Conservation (phyloP, 768 basidiomycete genomes). For the Porphyrellus cyaneotinctus region DNA sequence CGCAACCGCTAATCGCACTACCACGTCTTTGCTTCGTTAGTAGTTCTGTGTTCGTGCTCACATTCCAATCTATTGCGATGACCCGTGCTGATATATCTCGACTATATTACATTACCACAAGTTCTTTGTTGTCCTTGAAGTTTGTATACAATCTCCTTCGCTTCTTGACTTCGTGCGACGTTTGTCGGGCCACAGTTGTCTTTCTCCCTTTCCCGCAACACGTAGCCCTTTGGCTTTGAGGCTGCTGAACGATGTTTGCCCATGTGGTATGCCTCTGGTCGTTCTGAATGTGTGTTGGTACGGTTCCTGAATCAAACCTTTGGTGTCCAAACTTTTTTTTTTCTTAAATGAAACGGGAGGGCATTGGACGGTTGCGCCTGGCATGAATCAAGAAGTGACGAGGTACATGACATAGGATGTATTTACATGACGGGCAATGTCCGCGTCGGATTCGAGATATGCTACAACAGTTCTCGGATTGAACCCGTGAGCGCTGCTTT, state of each 20-base stretch:
- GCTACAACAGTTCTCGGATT: not conserved
- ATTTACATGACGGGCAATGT: too few relatives aligned
- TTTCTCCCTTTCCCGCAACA: not conserved
- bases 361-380: not conserved
- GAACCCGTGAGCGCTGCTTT: not conserved
- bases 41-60: conserved; percentile 19
- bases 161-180: conserved; percentile 4
- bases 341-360: conserved; percentile 4
- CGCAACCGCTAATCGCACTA: conserved; percentile 32
- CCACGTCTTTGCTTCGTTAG: conserved; percentile 15
- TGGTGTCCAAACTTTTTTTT: conserved; percentile 24
- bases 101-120: conserved; percentile 33
- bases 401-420: not conserved
- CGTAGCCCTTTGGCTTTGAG: conserved; percentile 4
- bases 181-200: conserved; percentile 13
- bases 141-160: conserved; percentile 15
- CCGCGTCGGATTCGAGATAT: too few relatives aligned
- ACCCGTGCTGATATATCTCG: conserved; percentile 31
- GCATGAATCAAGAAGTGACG: not conserved
- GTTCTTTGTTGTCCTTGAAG: conserved; percentile 14
- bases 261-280: conserved; percentile 11
- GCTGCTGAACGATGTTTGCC: not conserved
- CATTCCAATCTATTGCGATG: conserved; percentile 29
- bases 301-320: conserved; percentile 10
- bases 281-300: conserved; percentile 14